Evolutionary conservation across 345 rosid genomes (phyloP).

Genomic region (Conringia planisiliqua): DNA sequence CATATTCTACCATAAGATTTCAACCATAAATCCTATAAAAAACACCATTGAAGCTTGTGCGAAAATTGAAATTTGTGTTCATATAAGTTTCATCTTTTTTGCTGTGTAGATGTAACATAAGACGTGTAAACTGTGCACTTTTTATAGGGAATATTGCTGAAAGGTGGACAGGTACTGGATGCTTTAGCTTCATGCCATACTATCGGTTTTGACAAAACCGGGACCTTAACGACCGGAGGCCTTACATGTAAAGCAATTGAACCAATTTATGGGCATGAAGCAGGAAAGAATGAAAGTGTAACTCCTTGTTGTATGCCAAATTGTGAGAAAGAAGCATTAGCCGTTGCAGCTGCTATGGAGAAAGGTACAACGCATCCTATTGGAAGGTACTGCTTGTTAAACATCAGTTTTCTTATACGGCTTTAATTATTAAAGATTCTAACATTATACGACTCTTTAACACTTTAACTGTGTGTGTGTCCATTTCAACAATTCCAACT

Average conservation of each 20-base stretch:
- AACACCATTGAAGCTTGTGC: background rate
- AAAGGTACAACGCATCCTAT: slow-evolving; percentile 97
- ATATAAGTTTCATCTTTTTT: background rate
- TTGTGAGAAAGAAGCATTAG: slow-evolving; percentile 93
- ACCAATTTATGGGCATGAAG: slow-evolving; percentile 79
- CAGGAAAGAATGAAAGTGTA: slow-evolving; percentile 27
- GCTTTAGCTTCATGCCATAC: slow-evolving; percentile 82
- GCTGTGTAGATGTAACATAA: background rate
- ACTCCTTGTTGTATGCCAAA: slow-evolving; percentile 61
- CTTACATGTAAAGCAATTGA: slow-evolving; percentile 85
- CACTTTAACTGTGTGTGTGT: background rate
- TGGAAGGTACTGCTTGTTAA: slow-evolving; percentile 58
- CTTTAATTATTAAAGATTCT: background rate
- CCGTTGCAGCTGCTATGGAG: slow-evolving; percentile 96
- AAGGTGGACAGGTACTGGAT: slow-evolving; percentile 87
- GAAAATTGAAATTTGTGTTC: background rate
- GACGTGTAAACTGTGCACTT: background rate
- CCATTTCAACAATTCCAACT: background rate
- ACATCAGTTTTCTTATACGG: background rate
- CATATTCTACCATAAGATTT: background rate
- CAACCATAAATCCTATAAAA: background rate
- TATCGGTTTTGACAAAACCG: slow-evolving; percentile 95
- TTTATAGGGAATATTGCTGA: slow-evolving; percentile 79
- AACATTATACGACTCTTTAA: background rate
- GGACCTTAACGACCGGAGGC: slow-evolving; percentile 95